phyloP scores from a whole-genome alignment of 2,329 filamentous ascomycete genomes.

The Furcasterigmium furcatum region DNA sequence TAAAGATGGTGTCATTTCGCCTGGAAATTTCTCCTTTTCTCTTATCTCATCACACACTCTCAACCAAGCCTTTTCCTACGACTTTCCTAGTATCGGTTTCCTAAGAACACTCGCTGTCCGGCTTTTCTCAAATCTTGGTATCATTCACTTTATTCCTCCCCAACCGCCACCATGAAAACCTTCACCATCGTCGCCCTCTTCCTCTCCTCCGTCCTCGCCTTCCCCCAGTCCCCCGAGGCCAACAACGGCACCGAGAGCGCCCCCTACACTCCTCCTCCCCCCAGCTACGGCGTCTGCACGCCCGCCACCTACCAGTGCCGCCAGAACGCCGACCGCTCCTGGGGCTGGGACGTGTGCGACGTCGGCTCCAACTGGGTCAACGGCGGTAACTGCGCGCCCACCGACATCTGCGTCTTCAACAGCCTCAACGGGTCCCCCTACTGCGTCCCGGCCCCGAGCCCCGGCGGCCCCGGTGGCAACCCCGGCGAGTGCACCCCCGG shows the following conservation, averaged over 20 bases:
- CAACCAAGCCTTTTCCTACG: no score
- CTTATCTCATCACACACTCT: no score
- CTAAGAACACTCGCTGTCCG: no score
- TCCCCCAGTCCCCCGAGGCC: no score
- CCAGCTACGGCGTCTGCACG: neutral
- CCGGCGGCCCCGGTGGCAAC: neutral
- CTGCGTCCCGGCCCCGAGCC: slow-evolving; percentile 3
- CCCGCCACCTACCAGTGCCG: slow-evolving; percentile 1
- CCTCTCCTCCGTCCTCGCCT: no score
- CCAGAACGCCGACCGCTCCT: neutral
- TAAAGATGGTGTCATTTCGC: no score
- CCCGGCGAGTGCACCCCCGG: neutral
- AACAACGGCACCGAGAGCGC: neutral
- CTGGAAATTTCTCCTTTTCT: no score
- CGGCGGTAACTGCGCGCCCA: slow-evolving; percentile 3
- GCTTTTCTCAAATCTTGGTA: no score
- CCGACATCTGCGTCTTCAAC: slow-evolving; percentile 10
- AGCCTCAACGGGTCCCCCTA: slow-evolving; percentile 8
- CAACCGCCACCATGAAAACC: no score
- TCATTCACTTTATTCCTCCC: no score
- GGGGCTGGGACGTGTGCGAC: slow-evolving; percentile 4
- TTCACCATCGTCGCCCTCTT: no score
- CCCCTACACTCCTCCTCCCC: neutral
- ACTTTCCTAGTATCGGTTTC: no score
- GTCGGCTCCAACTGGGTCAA: neutral